Conservation (phyloP, 1,284 basidiomycete species). For the Rhodotorula sp. region DNA sequence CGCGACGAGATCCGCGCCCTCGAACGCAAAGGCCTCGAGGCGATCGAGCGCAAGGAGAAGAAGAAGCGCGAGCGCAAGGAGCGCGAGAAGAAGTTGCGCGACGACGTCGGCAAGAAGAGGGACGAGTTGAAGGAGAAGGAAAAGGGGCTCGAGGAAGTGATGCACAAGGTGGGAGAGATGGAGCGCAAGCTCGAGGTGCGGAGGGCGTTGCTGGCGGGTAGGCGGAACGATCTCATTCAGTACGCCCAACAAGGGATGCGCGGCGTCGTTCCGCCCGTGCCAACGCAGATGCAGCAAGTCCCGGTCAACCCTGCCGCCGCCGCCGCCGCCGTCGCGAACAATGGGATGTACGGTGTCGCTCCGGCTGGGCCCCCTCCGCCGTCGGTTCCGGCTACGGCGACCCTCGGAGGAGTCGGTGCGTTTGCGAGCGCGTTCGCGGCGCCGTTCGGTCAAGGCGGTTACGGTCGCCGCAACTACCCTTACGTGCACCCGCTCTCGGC, state of each 20-base stretch:
- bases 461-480: slow-evolving; percentile 34
- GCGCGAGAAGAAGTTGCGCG: slow-evolving; percentile 44
- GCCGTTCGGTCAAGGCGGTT: slow-evolving; percentile 26
- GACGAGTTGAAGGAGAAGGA: slow-evolving; percentile 41
- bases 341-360: slow-evolving; percentile 8
- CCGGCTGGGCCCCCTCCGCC: neutral
- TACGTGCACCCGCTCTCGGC: slow-evolving; percentile 27
- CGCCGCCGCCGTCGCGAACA: too few species aligned
- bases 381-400: slow-evolving; percentile 13
- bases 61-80: slow-evolving; percentile 50
- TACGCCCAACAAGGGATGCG: slow-evolving; percentile 13
- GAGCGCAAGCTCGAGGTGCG: slow-evolving; percentile 54
- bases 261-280: neutral
- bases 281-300: too few species aligned
- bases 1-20: slow-evolving; percentile 66
- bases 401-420: slow-evolving; percentile 29
- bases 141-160: slow-evolving; percentile 60
- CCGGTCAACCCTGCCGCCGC: too few species aligned
- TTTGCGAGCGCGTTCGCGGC: slow-evolving; percentile 31
- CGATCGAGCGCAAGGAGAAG: slow-evolving; percentile 58
- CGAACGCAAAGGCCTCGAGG: slow-evolving; percentile 52
- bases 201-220: slow-evolving; percentile 33
- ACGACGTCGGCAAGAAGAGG: slow-evolving; percentile 47
- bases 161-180: slow-evolving; percentile 65
- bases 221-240: slow-evolving; percentile 33